Base-by-base conservation (phyloP, 1,139 yeast genomes). In the Barnettozyma hawaiiensis region DNA sequence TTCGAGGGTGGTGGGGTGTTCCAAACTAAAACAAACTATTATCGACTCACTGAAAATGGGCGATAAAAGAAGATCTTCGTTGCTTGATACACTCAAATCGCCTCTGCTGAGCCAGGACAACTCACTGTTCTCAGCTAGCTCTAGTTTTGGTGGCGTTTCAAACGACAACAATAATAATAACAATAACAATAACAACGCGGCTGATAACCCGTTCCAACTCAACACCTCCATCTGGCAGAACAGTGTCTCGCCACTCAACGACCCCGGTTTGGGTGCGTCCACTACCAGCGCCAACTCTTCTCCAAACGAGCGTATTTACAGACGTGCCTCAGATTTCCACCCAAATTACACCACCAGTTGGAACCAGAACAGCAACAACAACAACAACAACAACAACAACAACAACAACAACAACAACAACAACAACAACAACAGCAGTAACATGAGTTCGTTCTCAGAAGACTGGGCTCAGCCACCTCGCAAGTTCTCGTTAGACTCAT, bases 171-270 rank as follows among this genome's bases (percentile, higher is more conserved):
- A 26, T 39, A 40, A 18, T 37, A 36, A 26, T 39, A 40, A 18
- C 38, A 36, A 24, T 32, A 35, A 26, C 33, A 43, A 24, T 28
- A 41, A 12, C 46, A 34, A 31, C 38, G 34, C 26, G 36, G 35
- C 23, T 20, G 37, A 38, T 31, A 46, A 42, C 40, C 52, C 51
- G 19, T 53, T 48, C 37, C 47, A 47, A 27, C 44, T 49, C 11
- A 47, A 50, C 44, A 39, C 47, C 14, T 39, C 47, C 24, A 46
- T 50, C 28, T 50, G 54, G 54, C 34, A 24, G 10, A 23, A 28
- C 22, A 31, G 43, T 3, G 15, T 32, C 24, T 33, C 50, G 3
- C 43, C 45, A 7, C 11, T 19, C 11, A 26, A 21, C 15, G 43
- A 33, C n/a, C 14, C 23, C 19, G 20, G 32, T 15, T 18, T n/a